These are phyloP conservation scores for Plasmodium billcollinsi DNA, from an alignment of 169 alveolate genomes.

Conservation along the genomic window DNA sequence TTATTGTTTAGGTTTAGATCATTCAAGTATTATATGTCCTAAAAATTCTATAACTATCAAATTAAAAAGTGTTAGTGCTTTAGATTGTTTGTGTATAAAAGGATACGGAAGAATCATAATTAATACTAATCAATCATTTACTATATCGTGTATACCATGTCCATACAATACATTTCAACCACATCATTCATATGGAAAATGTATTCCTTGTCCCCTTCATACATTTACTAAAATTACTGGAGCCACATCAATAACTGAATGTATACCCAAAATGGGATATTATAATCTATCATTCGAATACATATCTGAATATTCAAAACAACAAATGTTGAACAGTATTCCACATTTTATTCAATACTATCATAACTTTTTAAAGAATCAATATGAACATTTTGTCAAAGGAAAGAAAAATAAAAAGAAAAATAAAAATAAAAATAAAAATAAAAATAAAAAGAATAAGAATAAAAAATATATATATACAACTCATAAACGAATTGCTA, in stretches of 20 bases:
- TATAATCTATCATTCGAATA: conserved; percentile 52
- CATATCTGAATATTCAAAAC: conserved; percentile 24
- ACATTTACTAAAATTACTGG: conserved; percentile 76
- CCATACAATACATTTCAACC: conserved; percentile 82
- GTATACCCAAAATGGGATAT: conserved; percentile 83
- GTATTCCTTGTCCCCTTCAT: conserved; percentile 85
- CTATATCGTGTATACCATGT: conserved; percentile 80
- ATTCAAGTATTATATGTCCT: conserved; percentile 31
- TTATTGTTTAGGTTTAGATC: conserved; percentile 36
- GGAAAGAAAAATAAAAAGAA: background rate
- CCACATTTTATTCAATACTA: conserved; percentile 54
- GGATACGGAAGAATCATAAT: conserved; percentile 81
- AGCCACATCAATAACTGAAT: conserved; percentile 79
- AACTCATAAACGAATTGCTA: background rate
- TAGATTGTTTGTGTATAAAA: conserved; percentile 82
- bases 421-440: background rate
- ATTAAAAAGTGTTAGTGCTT: conserved; percentile 42
- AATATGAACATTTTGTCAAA: conserved; percentile 1
- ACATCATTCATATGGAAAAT: conserved; percentile 75
- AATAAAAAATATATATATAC: background rate
- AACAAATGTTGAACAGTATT: conserved; percentile 1
- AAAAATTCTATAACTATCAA: conserved; percentile 31
- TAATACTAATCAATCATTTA: conserved; percentile 71
- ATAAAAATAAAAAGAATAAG: background rate
- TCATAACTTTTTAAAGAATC: conserved; percentile 21